phyloP scores from a whole-genome alignment of 768 basidiomycete genomes.

The Pulveroboletus sp. region DNA sequence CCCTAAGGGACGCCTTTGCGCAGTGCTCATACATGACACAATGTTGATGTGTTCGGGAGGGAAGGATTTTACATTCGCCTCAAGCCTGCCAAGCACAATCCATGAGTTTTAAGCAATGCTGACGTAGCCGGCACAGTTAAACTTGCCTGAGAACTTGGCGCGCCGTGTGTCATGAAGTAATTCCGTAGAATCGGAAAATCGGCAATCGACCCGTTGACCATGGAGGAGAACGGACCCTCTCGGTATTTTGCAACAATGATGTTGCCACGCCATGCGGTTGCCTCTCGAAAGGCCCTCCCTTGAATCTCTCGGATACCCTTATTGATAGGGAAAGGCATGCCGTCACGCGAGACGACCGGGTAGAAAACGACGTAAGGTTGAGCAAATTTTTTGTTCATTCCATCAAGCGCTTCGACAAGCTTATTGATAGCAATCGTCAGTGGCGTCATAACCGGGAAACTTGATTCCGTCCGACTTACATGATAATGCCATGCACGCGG shows the following conservation, averaged over 20 bases:
- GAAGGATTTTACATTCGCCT: conserved; percentile 18
- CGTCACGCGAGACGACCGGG: conserved; percentile 69
- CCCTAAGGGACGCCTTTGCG: conserved; percentile 16
- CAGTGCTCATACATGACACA: background rate
- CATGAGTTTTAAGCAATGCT: conserved; percentile 19
- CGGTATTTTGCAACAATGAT: conserved; percentile 70
- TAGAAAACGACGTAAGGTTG: conserved; percentile 82
- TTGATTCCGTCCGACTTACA: conserved; percentile 38
- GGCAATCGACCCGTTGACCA: conserved; percentile 77
- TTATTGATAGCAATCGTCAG: conserved; percentile 30
- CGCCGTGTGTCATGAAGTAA: conserved; percentile 65
- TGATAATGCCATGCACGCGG: conserved; percentile 70
- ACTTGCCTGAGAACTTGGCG: conserved; percentile 41
- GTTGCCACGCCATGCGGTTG: conserved; percentile 74
- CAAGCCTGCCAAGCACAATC: conserved; percentile 25
- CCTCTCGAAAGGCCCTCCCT: conserved; percentile 55
- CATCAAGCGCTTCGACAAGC: conserved; percentile 72
- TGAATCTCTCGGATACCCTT: conserved; percentile 74
- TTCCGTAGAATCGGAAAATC: conserved; percentile 82
- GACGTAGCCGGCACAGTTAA: conserved; percentile 21
- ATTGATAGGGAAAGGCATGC: conserved; percentile 80
- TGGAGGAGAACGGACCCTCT: conserved; percentile 41
- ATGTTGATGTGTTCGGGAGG: background rate
- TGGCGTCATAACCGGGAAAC: conserved; percentile 16
- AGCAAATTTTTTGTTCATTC: conserved; percentile 75